These are phyloP conservation scores for Tulasnella sp. DNA, from an alignment of 768 basidiomycete genomes.

Conservation along the genomic window DNA sequence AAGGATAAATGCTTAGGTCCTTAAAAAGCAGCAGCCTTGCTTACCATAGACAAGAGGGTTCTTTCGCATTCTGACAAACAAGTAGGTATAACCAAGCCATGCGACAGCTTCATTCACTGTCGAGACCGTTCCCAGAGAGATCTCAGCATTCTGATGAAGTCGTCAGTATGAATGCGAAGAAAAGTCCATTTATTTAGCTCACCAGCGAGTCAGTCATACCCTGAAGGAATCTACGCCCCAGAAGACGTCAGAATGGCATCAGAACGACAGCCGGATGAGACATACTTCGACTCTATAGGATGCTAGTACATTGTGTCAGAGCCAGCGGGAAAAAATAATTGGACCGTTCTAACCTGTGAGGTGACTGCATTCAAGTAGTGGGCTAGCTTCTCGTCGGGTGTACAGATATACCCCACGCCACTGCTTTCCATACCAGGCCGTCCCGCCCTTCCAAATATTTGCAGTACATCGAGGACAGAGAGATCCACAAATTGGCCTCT, in stretches of 20 bases:
- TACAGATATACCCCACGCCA: slow-evolving; percentile 96
- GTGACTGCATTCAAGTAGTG: slow-evolving; percentile 88
- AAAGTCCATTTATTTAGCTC: background rate
- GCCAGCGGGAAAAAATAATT: background rate
- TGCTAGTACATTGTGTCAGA: slow-evolving; percentile 48
- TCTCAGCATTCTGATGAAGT: slow-evolving; percentile 70
- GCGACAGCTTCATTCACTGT: slow-evolving; percentile 80
- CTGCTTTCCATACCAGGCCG: slow-evolving; percentile 82
- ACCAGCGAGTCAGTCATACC: slow-evolving; percentile 81
- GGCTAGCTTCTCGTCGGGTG: slow-evolving; percentile 84
- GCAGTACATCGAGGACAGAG: slow-evolving; percentile 90
- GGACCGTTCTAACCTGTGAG: slow-evolving; percentile 59
- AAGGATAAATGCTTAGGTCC: slow-evolving; percentile 19
- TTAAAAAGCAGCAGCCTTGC: slow-evolving; percentile 27
- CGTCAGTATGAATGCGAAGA: background rate
- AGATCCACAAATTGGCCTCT: slow-evolving; percentile 90
- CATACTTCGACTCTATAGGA: slow-evolving; percentile 93
- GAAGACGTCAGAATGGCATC: background rate
- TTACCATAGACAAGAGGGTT: slow-evolving; percentile 84
- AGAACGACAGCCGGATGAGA: background rate
- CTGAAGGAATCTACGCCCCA: slow-evolving; percentile 54
- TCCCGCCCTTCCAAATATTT: slow-evolving; percentile 96
- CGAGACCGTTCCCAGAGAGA: slow-evolving; percentile 89
- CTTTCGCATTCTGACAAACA: slow-evolving; percentile 90
- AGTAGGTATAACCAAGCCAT: slow-evolving; percentile 97